A percentile compares a stretch with the other conserved stretches of the same genome.
phyloP scores from a whole-genome alignment of 192 early-diverging fungal species.

The Coemansia sp. region DNA sequence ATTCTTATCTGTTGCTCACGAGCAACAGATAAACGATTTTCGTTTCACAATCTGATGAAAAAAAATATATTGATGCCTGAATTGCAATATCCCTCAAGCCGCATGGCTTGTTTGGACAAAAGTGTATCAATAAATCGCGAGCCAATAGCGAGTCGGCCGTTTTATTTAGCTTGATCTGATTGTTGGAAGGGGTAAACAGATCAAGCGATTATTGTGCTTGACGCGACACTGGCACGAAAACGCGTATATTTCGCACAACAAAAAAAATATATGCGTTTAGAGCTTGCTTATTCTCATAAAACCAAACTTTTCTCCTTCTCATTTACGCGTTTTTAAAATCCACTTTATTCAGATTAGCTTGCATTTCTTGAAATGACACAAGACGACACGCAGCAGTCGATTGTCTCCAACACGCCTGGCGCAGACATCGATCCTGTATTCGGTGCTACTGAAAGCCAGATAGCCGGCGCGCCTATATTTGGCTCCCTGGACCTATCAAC shows the following conservation, averaged over 20 bases:
- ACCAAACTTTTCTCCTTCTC: not conserved
- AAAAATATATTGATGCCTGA: not conserved
- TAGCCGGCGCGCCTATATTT: not conserved
- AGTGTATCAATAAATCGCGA: not conserved
- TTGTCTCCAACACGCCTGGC: not conserved
- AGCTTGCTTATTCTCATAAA: not conserved
- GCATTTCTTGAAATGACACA: not conserved
- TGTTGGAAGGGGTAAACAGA: no score
- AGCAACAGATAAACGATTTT: not conserved
- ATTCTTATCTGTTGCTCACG: not conserved
- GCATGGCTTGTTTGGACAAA: not conserved
- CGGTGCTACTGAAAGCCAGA: not conserved
- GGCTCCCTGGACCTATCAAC: not conserved
- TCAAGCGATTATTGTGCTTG: not conserved
- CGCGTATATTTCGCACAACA: not conserved
- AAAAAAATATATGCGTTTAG: no score
- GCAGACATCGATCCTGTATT: not conserved
- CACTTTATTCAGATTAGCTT: not conserved
- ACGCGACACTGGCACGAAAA: not conserved
- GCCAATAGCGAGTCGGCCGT: not conserved
- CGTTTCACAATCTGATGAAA: not conserved
- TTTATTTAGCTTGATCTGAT: no score
- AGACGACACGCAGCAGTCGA: conserved; percentile 5
- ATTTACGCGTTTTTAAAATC: not conserved
- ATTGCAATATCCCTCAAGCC: not conserved